Evolutionary conservation across 345 rosid species (phyloP).

Genomic region (Corchorus olitorius): DNA sequence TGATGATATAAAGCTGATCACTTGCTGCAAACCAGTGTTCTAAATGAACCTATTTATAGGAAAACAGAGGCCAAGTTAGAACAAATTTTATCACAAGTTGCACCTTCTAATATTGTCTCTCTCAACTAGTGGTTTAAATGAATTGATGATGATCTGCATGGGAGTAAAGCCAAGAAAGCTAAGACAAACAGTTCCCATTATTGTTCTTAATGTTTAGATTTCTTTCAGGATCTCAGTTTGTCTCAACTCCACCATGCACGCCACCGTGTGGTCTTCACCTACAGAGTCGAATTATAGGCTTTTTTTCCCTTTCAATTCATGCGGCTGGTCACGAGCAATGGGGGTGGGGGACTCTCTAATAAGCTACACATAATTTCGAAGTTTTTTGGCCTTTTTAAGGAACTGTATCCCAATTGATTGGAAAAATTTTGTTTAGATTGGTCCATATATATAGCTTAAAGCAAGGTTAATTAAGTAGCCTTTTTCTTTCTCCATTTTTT

Average conservation of each 20-base stretch:
- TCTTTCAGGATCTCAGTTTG: constrained; percentile 13
- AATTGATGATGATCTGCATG: not conserved
- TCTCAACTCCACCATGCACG: constrained; percentile 19
- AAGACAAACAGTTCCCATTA: not conserved
- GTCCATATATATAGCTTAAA: not conserved
- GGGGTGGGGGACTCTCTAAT: not conserved
- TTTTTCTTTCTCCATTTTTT: not conserved
- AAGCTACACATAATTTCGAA: not conserved
- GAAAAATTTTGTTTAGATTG: not conserved
- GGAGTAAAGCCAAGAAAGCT: not conserved
- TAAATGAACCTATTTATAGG: constrained; percentile 32
- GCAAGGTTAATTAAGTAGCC: not conserved
- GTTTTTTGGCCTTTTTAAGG: not conserved
- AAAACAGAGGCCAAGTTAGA: constrained; percentile 32
- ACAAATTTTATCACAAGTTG: constrained; percentile 23
- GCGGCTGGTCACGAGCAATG: not conserved
- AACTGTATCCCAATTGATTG: not conserved
- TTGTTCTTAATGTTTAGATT: not conserved
- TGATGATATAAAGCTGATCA: too few species aligned
- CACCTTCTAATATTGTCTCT: not conserved
- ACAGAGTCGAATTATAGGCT: not conserved
- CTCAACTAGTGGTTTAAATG: not conserved
- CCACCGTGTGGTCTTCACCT: constrained; percentile 20
- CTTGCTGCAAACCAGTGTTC: too few species aligned
- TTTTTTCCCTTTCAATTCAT: too few species aligned